A percentile compares a stretch with the other conserved stretches of the same genome.
phyloP scores from a whole-genome alignment of 129 eudicot species.

The Lactuca sativa region DNA sequence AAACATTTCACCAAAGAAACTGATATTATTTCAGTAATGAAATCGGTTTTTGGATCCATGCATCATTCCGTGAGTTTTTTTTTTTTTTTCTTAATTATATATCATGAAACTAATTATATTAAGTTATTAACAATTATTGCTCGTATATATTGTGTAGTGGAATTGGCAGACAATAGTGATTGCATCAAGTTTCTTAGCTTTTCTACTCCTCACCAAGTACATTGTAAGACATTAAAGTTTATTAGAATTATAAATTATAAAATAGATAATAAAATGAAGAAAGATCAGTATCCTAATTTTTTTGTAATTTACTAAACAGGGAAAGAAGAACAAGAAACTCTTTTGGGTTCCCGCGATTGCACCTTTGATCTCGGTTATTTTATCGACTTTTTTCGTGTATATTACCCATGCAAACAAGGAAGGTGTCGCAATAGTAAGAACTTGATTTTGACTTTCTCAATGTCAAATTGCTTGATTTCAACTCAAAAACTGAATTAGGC shows the following conservation, averaged over 20 bases:
- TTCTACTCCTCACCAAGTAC: constrained; percentile 65
- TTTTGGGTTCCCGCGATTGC: constrained; percentile 94
- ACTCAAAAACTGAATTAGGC: too few species aligned
- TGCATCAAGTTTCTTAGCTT: constrained; percentile 62
- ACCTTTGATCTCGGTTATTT: constrained; percentile 68
- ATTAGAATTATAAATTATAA: neutral
- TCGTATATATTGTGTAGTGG: constrained; percentile 54
- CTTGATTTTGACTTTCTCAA: neutral
- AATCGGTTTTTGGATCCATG: constrained; percentile 49
- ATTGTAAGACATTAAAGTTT: constrained; percentile 47
- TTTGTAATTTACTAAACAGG: constrained; percentile 41
- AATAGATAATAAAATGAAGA: too few species aligned
- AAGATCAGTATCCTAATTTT: neutral
- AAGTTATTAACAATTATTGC: neutral
- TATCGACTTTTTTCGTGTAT: constrained; percentile 76
- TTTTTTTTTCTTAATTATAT: constrained; percentile 1
- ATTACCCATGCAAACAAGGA: constrained; percentile 63
- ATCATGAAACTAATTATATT: neutral
- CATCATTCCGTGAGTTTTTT: constrained; percentile 61
- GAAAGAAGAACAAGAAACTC: constrained; percentile 78
- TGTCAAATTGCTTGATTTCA: neutral
- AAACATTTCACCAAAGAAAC: constrained; percentile 63
- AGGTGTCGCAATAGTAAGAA: constrained; percentile 80
- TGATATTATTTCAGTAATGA: constrained; percentile 69
- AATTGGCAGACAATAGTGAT: constrained; percentile 86